Evolutionary conservation across 2,329 filamentous ascomycete species (phyloP).

Genomic region (Didymella lethalis): DNA sequence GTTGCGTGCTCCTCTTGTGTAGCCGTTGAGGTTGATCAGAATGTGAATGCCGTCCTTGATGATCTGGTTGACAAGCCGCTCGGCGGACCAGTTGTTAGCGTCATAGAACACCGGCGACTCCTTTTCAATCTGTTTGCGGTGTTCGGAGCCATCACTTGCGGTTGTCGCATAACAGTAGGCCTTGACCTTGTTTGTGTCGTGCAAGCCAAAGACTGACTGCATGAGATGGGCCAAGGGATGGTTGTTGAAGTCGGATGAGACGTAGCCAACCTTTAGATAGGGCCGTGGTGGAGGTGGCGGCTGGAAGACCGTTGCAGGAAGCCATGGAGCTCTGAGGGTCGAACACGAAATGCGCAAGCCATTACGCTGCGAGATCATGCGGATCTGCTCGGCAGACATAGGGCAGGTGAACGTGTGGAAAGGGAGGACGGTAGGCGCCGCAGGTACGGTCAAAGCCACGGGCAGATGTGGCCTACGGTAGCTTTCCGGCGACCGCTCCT

Average conservation of each 20-base stretch:
- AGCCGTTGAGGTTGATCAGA: constrained; percentile 96
- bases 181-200: constrained; percentile 74
- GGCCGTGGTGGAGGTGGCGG: constrained; percentile 84
- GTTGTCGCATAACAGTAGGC: constrained; percentile 98
- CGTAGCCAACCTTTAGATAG: constrained; percentile 89
- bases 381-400: constrained; percentile 87
- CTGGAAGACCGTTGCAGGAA: constrained; percentile 80
- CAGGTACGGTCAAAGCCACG: constrained; percentile 74
- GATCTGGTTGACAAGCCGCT: constrained; percentile 85
- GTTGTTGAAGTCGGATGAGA: constrained; percentile 99
- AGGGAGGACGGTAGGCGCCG: constrained; percentile 90
- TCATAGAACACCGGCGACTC: constrained; percentile 93
- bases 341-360: constrained; percentile 91
- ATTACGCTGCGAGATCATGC: constrained; percentile 93
- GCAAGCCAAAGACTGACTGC: constrained; percentile 97
- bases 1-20: constrained; percentile 94
- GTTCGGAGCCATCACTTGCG: constrained; percentile 83
- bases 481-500: constrained; percentile 62
- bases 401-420: constrained; percentile 99
- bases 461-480: constrained; percentile 81
- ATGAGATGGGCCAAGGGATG: constrained; percentile 96
- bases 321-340: constrained; percentile 85
- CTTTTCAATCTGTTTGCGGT: constrained; percentile 90
- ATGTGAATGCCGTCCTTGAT: constrained; percentile 90
- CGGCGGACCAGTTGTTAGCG: constrained; percentile 84